Percentiles rank a stretch among this genome's conserved stretches.
These are phyloP conservation scores for Pythium sp. DNA, from an alignment of 352 stramenopile genomes.

Conservation along the genomic window DNA sequence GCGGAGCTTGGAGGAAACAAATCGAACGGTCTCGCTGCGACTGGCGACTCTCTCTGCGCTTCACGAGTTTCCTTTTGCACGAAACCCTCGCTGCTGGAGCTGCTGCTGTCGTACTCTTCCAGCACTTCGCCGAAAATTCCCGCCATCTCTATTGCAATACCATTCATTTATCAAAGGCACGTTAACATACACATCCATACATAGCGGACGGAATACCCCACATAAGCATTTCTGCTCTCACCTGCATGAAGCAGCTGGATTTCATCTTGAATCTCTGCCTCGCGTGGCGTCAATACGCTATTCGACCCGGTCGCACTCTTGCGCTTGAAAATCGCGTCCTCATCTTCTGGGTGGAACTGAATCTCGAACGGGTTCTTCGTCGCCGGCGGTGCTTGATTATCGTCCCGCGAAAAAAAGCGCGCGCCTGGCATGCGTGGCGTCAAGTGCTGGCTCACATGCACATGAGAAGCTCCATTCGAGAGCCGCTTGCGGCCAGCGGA, in stretches of 20 bases:
- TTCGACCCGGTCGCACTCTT: not conserved
- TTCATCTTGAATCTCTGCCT: constrained; percentile 26
- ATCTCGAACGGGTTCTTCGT: constrained; percentile 53
- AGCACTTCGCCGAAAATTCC: constrained; percentile 46
- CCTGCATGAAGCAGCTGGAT: constrained; percentile 46
- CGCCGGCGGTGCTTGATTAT: not conserved
- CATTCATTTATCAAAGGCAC: not conserved
- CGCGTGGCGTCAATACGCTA: constrained; percentile 4
- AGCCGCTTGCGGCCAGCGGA: constrained; percentile 3
- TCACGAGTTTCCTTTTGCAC: not conserved
- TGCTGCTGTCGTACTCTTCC: constrained; percentile 29
- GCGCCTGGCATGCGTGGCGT: not conserved
- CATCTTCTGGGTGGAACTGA: constrained; percentile 30
- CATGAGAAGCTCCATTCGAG: not conserved
- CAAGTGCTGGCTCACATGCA: too few relatives aligned
- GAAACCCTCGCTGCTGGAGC: not conserved
- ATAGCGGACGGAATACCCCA: not conserved
- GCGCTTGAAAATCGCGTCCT: constrained; percentile 6
- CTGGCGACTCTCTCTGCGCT: not conserved
- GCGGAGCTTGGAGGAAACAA: not conserved
- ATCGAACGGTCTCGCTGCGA: not conserved
- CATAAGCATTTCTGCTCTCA: constrained; percentile 10
- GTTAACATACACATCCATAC: not conserved
- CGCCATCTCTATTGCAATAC: constrained; percentile 36
- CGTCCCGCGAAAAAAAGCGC: not conserved